Conservation (phyloP, 768 basidiomycete species). For the Tylopilus rubrobrunneus region DNA sequence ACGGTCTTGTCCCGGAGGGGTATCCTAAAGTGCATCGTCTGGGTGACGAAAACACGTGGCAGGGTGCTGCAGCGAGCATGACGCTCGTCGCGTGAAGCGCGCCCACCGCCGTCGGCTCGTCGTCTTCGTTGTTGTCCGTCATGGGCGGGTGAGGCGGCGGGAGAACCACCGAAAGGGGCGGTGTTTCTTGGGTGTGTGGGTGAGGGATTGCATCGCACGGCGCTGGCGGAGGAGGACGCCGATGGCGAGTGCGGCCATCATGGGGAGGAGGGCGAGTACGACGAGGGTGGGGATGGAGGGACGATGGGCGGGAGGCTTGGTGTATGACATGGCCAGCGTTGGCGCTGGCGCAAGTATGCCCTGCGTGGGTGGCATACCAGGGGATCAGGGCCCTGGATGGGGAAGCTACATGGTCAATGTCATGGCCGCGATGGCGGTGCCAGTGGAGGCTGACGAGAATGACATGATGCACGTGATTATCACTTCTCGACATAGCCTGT, state of each 20-base stretch:
- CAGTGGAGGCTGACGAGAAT: no score
- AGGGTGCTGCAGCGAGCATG: constrained; percentile 25
- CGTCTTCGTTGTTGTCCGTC: neutral
- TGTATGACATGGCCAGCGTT: neutral
- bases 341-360: neutral
- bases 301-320: constrained; percentile 2
- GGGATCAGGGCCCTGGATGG: neutral
- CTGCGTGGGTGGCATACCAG: constrained; percentile 18
- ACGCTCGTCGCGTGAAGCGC: constrained; percentile 22
- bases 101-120: constrained; percentile 14
- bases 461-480: no score
- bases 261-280: constrained; percentile 11
- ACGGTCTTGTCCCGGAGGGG: constrained; percentile 20
- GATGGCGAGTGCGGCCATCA: constrained; percentile 20
- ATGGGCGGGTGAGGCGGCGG: neutral
- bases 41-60: constrained; percentile 17
- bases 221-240: constrained; percentile 20
- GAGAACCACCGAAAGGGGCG: constrained; percentile 2
- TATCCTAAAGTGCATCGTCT: constrained; percentile 21
- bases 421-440: no score
- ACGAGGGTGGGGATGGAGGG: constrained; percentile 19
- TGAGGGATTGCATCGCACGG: neutral
- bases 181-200: neutral
- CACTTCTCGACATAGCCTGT: no score
- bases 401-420: no score